These are phyloP conservation scores for Penicillium expansum DNA, from an alignment of 2,329 filamentous ascomycete species.

Conservation along the genomic window DNA sequence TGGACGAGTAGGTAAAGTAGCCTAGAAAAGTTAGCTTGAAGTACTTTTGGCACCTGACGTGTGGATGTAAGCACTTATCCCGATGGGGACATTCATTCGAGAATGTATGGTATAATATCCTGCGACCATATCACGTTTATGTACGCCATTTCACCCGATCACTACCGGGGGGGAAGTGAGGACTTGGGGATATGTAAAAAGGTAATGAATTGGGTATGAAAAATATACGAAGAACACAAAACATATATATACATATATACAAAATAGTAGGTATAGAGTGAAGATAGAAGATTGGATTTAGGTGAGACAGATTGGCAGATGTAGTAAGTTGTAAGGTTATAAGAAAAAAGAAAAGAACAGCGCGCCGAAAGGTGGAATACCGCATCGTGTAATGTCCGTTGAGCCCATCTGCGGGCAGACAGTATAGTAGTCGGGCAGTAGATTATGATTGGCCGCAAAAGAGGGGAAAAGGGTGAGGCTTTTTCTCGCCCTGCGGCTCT, in stretches of 20 bases:
- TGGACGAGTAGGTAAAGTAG: too few species aligned
- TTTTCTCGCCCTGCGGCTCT: constrained; percentile 11
- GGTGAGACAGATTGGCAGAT: too few species aligned
- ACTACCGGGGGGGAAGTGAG: not conserved
- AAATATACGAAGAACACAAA: not conserved
- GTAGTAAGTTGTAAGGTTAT: too few species aligned
- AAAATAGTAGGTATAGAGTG: too few species aligned
- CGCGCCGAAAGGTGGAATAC: not conserved
- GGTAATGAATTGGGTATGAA: not conserved
- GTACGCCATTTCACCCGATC: constrained; percentile 4
- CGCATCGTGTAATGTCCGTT: constrained; percentile 1
- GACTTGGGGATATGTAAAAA: not conserved
- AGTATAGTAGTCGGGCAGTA: not conserved
- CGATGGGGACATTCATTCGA: not conserved
- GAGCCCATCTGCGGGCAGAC: not conserved
- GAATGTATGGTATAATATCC: not conserved
- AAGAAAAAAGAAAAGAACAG: not conserved
- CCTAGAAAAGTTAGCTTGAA: not conserved
- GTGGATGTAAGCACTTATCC: constrained; percentile 8
- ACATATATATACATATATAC: too few species aligned
- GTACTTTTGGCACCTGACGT: constrained; percentile 10
- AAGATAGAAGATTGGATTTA: too few species aligned
- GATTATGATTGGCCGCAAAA: not conserved
- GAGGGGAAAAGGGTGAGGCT: constrained; percentile 2
- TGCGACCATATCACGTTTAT: constrained; percentile 4